Percentiles rank a stretch among this genome's conserved stretches.
phyloP scores from a whole-genome alignment of 1,139 yeast genomes.

The Saccharomycopsis hybrid region DNA sequence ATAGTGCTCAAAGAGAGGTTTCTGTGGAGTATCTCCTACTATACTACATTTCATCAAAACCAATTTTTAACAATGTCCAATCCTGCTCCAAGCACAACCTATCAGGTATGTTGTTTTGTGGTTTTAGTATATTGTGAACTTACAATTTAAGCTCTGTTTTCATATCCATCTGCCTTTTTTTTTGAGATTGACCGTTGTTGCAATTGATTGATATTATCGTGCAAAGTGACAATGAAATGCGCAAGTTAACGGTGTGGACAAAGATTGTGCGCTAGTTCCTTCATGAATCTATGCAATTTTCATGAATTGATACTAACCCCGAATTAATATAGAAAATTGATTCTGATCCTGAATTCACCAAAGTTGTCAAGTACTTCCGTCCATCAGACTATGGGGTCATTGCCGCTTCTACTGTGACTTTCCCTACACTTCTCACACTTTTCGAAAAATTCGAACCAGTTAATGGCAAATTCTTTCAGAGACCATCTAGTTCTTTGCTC shows the following conservation, averaged over 20 bases:
- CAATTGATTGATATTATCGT: not conserved
- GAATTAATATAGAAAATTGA: conserved; percentile 40
- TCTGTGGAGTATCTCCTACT: too few species aligned
- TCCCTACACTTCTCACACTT: conserved; percentile 54
- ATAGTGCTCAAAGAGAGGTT: too few species aligned
- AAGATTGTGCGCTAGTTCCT: not conserved
- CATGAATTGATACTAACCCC: conserved; percentile 2
- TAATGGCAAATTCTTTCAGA: conserved; percentile 52
- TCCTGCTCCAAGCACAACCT: conserved; percentile 17
- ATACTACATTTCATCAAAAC: too few species aligned
- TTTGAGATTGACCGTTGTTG: not conserved
- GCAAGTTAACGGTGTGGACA: not conserved
- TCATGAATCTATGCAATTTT: not conserved
- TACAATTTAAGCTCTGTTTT: not conserved
- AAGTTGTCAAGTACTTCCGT: conserved; percentile 72
- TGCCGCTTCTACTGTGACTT: conserved; percentile 59
- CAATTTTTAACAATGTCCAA: conserved; percentile 11
- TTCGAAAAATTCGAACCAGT: conserved; percentile 62
- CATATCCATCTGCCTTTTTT: too few species aligned
- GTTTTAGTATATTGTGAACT: not conserved
- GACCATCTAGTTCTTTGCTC: conserved; percentile 51
- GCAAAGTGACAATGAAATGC: not conserved
- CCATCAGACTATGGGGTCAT: conserved; percentile 57
- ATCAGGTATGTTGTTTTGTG: conserved; percentile 12
- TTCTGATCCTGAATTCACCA: conserved; percentile 67